Evolutionary conservation across 176 grass and related monocot species (phyloP).

Genomic region (Chrysopogon serrulatus): DNA sequence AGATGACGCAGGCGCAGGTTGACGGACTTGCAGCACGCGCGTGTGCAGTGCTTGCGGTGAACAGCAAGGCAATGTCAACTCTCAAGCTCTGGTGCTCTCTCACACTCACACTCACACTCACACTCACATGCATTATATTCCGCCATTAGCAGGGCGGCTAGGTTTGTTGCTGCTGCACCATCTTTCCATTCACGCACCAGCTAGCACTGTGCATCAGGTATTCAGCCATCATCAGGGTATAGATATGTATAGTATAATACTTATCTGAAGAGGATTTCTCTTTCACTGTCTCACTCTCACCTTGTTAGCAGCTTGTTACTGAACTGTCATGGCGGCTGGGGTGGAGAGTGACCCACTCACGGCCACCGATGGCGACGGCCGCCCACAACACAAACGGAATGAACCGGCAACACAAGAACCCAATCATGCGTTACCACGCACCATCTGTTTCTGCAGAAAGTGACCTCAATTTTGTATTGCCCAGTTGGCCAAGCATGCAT

Average conservation of each 20-base stretch:
- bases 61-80: neutral
- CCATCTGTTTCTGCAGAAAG: neutral
- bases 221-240: too few species aligned
- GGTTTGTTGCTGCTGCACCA: neutral
- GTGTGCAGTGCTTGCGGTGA: neutral
- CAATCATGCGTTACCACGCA: neutral
- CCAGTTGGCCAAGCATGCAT: neutral
- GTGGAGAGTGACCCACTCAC: neutral
- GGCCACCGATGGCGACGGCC: neutral
- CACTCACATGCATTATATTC: neutral
- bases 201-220: neutral
- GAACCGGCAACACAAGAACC: neutral
- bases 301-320: neutral
- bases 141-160: neutral
- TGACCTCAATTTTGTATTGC: neutral
- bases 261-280: neutral
- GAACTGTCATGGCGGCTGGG: neutral
- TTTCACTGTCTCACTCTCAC: neutral
- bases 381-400: neutral
- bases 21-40: neutral
- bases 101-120: too few species aligned
- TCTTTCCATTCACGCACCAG: neutral
- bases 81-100: neutral
- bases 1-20: constrained; percentile 1
- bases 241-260: neutral